Conservation (phyloP, 192 early-diverging fungal genomes). For the Podila epigama region DNA sequence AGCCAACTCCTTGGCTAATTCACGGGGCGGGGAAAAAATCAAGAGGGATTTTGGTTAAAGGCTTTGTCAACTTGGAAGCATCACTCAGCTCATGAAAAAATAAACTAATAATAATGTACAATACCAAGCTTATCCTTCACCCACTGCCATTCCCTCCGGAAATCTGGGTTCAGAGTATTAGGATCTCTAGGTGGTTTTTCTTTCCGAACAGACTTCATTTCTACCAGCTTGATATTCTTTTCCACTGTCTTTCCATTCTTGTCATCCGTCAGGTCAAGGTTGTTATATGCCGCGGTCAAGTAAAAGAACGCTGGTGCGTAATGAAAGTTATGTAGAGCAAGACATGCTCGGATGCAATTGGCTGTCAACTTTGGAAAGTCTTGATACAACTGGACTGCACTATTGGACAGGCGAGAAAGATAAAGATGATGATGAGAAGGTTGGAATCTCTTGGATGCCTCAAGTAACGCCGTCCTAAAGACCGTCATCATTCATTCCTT, state of each 20-base stretch:
- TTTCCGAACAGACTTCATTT: slow-evolving; percentile 2
- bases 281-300: background rate
- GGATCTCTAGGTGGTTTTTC: background rate
- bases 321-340: slow-evolving; percentile 7
- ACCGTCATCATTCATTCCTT: background rate
- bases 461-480: background rate
- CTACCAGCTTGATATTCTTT: background rate
- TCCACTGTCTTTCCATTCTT: background rate
- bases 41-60: no score
- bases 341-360: slow-evolving; percentile 5
- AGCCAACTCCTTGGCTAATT: slow-evolving; percentile 10
- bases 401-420: background rate
- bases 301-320: slow-evolving; percentile 26
- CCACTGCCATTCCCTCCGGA: slow-evolving; percentile 16
- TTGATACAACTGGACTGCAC: slow-evolving; percentile 28
- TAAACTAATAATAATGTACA: background rate
- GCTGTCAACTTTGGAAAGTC: slow-evolving; percentile 32
- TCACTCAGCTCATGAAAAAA: background rate
- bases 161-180: slow-evolving; percentile 8
- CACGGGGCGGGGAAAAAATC: background rate
- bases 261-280: background rate
- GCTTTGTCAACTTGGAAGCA: no score
- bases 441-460: background rate
- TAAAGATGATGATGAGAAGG: background rate
- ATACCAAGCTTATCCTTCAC: slow-evolving; percentile 18